These are phyloP conservation scores for Cyathus striatus DNA, from an alignment of 768 basidiomycete species.

Conservation along the genomic window DNA sequence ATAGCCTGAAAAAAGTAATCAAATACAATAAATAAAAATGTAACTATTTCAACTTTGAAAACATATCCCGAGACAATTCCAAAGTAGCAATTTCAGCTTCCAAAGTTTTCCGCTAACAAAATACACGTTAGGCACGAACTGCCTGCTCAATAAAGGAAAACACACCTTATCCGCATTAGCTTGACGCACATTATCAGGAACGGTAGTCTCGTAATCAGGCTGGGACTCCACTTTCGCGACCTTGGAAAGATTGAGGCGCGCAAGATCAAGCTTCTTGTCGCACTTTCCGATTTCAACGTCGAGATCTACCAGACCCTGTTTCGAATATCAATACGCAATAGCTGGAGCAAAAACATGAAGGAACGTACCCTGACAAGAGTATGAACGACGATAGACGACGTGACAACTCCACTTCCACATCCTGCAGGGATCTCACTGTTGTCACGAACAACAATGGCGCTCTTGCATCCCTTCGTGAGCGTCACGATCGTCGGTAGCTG, in stretches of 20 bases:
- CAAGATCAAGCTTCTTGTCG: conserved; percentile 83
- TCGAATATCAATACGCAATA: not conserved
- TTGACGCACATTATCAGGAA: conserved; percentile 71
- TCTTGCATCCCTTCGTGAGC: conserved; percentile 86
- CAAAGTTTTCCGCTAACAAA: conserved; percentile 60
- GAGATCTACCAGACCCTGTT: conserved; percentile 92
- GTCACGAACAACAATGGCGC: conserved; percentile 60
- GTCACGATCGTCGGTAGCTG: conserved; percentile 74
- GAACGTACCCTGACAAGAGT: conserved; percentile 75
- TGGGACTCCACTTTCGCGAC: conserved; percentile 66
- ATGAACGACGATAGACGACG: conserved; percentile 68
- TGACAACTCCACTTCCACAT: conserved; percentile 81
- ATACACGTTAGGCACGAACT: conserved; percentile 5
- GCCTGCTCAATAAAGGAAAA: conserved; percentile 3
- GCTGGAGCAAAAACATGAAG: not conserved
- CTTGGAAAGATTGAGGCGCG: conserved; percentile 68
- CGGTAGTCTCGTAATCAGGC: conserved; percentile 72
- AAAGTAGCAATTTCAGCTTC: conserved; percentile 79
- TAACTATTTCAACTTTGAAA: conserved; percentile 58
- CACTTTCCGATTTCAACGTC: conserved; percentile 85
- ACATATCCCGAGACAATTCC: conserved; percentile 69
- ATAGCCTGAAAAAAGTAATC: too few relatives aligned
- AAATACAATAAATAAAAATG: too few relatives aligned
- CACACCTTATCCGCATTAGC: conserved; percentile 81
- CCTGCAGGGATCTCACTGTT: conserved; percentile 75